These are phyloP conservation scores for Penicillium sp. DNA, from an alignment of 2,329 filamentous ascomycete genomes.

Conservation along the genomic window DNA sequence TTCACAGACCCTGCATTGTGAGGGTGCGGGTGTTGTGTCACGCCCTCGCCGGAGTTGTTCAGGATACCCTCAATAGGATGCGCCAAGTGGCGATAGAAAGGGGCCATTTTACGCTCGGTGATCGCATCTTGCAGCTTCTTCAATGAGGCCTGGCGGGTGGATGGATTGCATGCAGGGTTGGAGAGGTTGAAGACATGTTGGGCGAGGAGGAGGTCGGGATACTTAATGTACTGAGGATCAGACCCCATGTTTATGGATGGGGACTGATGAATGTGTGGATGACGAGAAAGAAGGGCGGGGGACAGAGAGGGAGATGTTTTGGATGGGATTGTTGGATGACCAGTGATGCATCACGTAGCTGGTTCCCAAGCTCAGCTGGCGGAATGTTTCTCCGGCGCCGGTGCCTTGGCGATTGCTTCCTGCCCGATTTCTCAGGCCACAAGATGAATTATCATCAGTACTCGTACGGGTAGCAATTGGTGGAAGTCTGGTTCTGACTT, in stretches of 20 bases:
- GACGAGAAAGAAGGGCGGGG: slow-evolving; percentile 7
- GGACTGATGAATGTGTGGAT: slow-evolving; percentile 7
- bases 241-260: slow-evolving; percentile 55
- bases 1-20: slow-evolving; percentile 42
- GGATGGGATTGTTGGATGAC: slow-evolving; percentile 20
- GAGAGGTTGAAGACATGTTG: slow-evolving; percentile 70
- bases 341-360: slow-evolving; percentile 20
- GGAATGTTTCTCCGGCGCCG: slow-evolving; percentile 35
- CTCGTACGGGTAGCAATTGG: too few relatives aligned
- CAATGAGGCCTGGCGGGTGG: slow-evolving; percentile 59
- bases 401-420: not conserved
- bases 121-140: slow-evolving; percentile 66
- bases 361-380: slow-evolving; percentile 38
- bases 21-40: slow-evolving; percentile 52
- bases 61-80: slow-evolving; percentile 74
- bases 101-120: slow-evolving; percentile 66
- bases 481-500: not conserved
- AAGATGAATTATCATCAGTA: too few relatives aligned
- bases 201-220: slow-evolving; percentile 64
- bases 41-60: slow-evolving; percentile 71
- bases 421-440: not conserved
- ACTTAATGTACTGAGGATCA: slow-evolving; percentile 67
- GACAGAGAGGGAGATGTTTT: slow-evolving; percentile 19
- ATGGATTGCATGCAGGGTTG: slow-evolving; percentile 58
- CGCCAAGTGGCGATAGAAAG: slow-evolving; percentile 66